A percentile compares a stretch with the other conserved stretches of the same genome.
phyloP scores from a whole-genome alignment of 371 early-diverging fungal species.

The Vittaforma corneae region DNA sequence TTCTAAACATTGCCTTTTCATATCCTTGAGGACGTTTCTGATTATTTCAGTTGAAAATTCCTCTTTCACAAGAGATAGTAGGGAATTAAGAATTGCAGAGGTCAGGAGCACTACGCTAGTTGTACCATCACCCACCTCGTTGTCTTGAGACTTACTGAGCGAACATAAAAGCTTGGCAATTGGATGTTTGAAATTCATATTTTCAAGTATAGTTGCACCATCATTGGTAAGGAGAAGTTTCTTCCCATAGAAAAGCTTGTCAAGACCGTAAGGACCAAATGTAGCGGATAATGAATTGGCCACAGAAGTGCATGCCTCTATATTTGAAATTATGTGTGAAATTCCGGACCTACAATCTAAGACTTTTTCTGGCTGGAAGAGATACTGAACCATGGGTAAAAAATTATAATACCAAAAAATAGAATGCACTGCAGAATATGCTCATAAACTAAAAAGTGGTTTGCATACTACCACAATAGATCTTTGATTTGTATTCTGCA shows the following conservation, averaged over 20 bases:
- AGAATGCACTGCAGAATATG: too few species aligned
- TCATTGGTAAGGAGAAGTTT: conserved; percentile 95
- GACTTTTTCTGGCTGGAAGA: conserved; percentile 67
- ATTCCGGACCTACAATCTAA: conserved; percentile 95
- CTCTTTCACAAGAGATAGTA: conserved; percentile 82
- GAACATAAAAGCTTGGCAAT: conserved; percentile 90
- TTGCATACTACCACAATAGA: too few species aligned
- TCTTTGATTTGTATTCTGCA: too few species aligned
- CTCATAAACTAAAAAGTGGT: too few species aligned
- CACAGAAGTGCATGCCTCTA: conserved; percentile 82
- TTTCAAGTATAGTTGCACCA: conserved; percentile 96
- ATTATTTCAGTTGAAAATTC: conserved; percentile 82
- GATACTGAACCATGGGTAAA: too few species aligned
- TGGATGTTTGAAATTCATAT: conserved; percentile 93
- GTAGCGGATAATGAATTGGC: conserved; percentile 89
- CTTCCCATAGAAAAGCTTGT: conserved; percentile 92
- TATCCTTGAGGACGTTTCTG: conserved; percentile 77
- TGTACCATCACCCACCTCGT: conserved; percentile 98
- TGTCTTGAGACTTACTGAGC: conserved; percentile 94
- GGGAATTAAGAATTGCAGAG: conserved; percentile 81
- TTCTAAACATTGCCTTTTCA: conserved; percentile 62
- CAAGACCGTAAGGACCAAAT: conserved; percentile 97
- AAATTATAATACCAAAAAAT: too few species aligned
- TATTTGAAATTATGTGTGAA: conserved; percentile 90
- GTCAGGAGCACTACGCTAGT: conserved; percentile 94